Percentiles rank a stretch among this genome's conserved stretches.
Conservation (phyloP, 2,329 filamentous ascomycete genomes). For the Apiospora rasikravindrae region DNA sequence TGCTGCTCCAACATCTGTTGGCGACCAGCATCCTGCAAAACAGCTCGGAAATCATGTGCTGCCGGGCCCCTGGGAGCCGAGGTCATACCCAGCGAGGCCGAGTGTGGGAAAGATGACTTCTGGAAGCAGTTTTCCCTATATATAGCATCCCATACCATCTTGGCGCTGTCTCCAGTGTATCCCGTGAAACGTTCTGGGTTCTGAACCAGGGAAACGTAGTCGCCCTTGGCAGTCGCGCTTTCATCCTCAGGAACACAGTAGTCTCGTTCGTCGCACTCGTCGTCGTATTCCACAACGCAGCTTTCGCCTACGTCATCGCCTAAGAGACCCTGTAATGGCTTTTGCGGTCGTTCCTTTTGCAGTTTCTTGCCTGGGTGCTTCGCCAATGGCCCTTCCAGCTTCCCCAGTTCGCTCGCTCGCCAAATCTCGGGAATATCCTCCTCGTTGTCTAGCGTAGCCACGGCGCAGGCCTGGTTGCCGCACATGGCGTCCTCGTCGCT, state of each 20-base stretch:
- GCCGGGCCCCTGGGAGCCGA: slow-evolving; percentile 55
- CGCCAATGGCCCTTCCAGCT: slow-evolving; percentile 89
- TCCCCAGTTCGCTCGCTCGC: slow-evolving; percentile 90
- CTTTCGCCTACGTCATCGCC: slow-evolving; percentile 91
- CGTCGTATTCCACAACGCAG: slow-evolving; percentile 96
- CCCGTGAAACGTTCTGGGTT: slow-evolving; percentile 97
- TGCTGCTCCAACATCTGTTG: slow-evolving; percentile 68
- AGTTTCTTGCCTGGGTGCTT: slow-evolving; percentile 80
- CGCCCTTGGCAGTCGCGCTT: slow-evolving; percentile 82
- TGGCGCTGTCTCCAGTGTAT: slow-evolving; percentile 82
- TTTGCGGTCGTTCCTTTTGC: slow-evolving; percentile 71
- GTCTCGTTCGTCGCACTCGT: slow-evolving; percentile 94
- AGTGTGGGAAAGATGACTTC: slow-evolving; percentile 66
- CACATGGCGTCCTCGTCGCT: slow-evolving; percentile 91
- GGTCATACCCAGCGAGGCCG: slow-evolving; percentile 58
- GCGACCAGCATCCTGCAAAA: slow-evolving; percentile 63
- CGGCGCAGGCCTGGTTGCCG: slow-evolving; percentile 94
- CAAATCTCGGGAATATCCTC: slow-evolving; percentile 91
- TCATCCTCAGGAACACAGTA: slow-evolving; percentile 98
- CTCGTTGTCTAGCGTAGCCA: slow-evolving; percentile 93
- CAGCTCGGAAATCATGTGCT: slow-evolving; percentile 64
- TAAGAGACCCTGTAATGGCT: slow-evolving; percentile 80
- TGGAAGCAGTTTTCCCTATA: slow-evolving; percentile 98
- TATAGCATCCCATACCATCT: slow-evolving; percentile 94
- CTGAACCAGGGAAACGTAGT: slow-evolving; percentile 92